These are phyloP conservation scores for Exophiala mesophila DNA, from an alignment of 2,329 filamentous ascomycete genomes.

Conservation along the genomic window DNA sequence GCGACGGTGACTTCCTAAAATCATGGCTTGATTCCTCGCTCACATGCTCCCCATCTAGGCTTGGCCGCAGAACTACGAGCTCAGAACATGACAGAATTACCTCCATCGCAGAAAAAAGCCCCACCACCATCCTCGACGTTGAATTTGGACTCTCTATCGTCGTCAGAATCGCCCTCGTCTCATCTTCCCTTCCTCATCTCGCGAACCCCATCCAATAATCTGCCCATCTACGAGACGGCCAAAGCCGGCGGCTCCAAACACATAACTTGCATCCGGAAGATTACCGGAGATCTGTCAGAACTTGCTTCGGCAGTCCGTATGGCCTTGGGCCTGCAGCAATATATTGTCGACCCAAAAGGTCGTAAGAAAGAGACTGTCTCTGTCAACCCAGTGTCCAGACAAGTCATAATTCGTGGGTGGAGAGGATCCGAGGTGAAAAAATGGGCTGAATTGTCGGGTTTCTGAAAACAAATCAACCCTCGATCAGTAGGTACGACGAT, in stretches of 20 bases:
- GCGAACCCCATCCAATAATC: slow-evolving; percentile 64
- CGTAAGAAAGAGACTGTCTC: slow-evolving; percentile 33
- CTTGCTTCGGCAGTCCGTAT: slow-evolving; percentile 60
- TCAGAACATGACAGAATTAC: slow-evolving; percentile 8
- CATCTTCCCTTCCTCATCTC: slow-evolving; percentile 63
- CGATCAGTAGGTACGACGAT: too few relatives aligned
- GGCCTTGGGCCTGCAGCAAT: slow-evolving; percentile 53
- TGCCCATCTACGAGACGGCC: slow-evolving; percentile 69
- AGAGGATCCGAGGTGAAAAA: slow-evolving; percentile 26
- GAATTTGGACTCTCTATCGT: slow-evolving; percentile 23
- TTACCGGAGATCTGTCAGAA: slow-evolving; percentile 65
- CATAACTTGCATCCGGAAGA: slow-evolving; percentile 70
- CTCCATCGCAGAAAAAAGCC: not conserved
- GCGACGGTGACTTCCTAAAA: not conserved
- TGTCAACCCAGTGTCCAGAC: slow-evolving; percentile 60
- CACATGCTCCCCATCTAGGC: slow-evolving; percentile 1
- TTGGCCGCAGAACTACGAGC: slow-evolving; percentile 7
- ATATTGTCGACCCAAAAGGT: slow-evolving; percentile 34
- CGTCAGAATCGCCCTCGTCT: slow-evolving; percentile 34
- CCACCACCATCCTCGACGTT: slow-evolving; percentile 6
- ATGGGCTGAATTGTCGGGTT: slow-evolving; percentile 27
- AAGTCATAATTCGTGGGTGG: slow-evolving; percentile 69
- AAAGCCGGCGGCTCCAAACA: slow-evolving; percentile 73
- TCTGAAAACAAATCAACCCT: slow-evolving; percentile 26
- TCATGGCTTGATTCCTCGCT: not conserved